These are phyloP conservation scores for Afroboletus lepidellus DNA, from an alignment of 1,284 basidiomycete species.

Conservation along the genomic window DNA sequence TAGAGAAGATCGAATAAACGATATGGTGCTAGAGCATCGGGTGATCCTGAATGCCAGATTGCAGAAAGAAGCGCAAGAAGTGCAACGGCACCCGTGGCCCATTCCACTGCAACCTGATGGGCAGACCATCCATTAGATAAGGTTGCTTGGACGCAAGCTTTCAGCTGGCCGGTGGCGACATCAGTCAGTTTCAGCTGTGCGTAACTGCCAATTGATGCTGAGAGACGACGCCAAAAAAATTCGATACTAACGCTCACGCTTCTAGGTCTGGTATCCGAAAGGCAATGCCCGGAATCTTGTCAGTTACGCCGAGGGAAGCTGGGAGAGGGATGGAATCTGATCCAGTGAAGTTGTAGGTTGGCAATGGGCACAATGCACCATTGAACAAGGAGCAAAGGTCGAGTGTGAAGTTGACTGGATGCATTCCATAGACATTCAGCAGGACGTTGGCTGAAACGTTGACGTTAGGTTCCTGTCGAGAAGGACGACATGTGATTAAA, in stretches of 20 bases:
- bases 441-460: slow-evolving; percentile 78
- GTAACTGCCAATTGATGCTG: slow-evolving; percentile 38
- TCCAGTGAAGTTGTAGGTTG: slow-evolving; percentile 83
- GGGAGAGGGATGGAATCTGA: slow-evolving; percentile 77
- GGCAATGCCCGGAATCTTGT: slow-evolving; percentile 74
- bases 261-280: slow-evolving; percentile 91
- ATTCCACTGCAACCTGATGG: slow-evolving; percentile 72
- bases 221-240: neutral
- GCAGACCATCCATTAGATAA: slow-evolving; percentile 89
- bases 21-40: slow-evolving; percentile 50
- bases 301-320: slow-evolving; percentile 48
- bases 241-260: slow-evolving; percentile 42
- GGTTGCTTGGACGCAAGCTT: slow-evolving; percentile 89
- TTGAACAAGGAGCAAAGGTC: slow-evolving; percentile 74
- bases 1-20: slow-evolving; percentile 80
- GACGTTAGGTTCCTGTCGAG: slow-evolving; percentile 61
- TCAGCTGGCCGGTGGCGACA: slow-evolving; percentile 63
- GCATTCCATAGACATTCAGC: slow-evolving; percentile 80
- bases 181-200: slow-evolving; percentile 79
- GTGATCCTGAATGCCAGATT: slow-evolving; percentile 59
- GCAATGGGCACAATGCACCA: slow-evolving; percentile 86
- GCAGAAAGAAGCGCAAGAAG: slow-evolving; percentile 69
- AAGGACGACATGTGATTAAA: slow-evolving; percentile 31
- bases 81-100: slow-evolving; percentile 72
- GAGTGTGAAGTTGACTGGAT: slow-evolving; percentile 74